These are phyloP conservation scores for Aspergillus udagawae DNA, from an alignment of 2,329 filamentous ascomycete species.

Conservation along the genomic window DNA sequence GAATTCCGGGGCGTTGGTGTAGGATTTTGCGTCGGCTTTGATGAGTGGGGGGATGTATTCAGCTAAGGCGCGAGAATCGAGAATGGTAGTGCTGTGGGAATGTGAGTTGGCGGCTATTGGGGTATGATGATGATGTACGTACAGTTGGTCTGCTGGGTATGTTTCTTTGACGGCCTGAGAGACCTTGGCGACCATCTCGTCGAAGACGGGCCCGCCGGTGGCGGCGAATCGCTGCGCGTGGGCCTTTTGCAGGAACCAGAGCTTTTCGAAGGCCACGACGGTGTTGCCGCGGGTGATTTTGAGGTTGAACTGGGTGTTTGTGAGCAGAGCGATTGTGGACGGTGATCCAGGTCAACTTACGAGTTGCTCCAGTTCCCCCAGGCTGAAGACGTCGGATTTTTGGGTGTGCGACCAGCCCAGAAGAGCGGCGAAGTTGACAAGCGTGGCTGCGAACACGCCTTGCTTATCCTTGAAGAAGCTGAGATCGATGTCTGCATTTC, in stretches of 20 bases:
- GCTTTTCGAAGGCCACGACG: constrained; percentile 73
- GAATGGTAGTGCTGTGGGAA: constrained; percentile 22
- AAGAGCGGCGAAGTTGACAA: constrained; percentile 80
- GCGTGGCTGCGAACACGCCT: constrained; percentile 59
- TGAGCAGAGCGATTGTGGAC: neutral
- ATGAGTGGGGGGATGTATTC: constrained; percentile 52
- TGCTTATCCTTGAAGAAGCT: constrained; percentile 52
- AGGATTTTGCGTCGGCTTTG: constrained; percentile 54
- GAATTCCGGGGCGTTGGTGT: constrained; percentile 54
- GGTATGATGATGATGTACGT: constrained; percentile 9
- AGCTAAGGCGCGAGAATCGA: constrained; percentile 34
- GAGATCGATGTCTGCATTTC: constrained; percentile 65
- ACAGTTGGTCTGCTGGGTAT: constrained; percentile 26
- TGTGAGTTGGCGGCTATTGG: constrained; percentile 5
- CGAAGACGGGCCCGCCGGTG: constrained; percentile 40
- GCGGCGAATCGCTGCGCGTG: constrained; percentile 55
- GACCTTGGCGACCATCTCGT: constrained; percentile 39
- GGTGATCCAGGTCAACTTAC: constrained; percentile 41
- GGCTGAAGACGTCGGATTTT: constrained; percentile 65
- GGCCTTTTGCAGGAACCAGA: constrained; percentile 71
- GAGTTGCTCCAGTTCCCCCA: constrained; percentile 66
- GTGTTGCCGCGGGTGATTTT: constrained; percentile 91
- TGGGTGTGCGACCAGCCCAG: constrained; percentile 74
- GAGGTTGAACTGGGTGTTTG: constrained; percentile 61
- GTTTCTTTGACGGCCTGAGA: constrained; percentile 22